phyloP scores from a whole-genome alignment of 306 rosid species.

The Medicago arabica region DNA sequence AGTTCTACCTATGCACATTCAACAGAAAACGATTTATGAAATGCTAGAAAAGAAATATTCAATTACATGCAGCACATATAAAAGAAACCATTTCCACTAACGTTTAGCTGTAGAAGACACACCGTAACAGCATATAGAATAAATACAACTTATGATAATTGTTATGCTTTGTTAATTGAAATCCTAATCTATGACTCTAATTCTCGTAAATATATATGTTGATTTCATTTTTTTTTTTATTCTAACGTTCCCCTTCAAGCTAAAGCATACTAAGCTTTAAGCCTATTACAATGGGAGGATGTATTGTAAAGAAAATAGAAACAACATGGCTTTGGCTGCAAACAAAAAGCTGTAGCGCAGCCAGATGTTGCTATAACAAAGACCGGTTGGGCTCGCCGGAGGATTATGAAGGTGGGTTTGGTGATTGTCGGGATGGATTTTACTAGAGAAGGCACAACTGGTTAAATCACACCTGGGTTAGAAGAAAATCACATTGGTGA shows the following conservation, averaged over 20 bases:
- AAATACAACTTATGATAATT: neutral
- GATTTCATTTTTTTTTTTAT: too few relatives aligned
- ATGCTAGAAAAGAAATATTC: conserved; percentile 29
- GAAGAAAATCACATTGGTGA: neutral
- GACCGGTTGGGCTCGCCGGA: neutral
- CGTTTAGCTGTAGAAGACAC: conserved; percentile 22
- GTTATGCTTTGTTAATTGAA: too few relatives aligned
- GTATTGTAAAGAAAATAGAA: neutral
- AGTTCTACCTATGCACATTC: conserved; percentile 77
- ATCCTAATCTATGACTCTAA: too few relatives aligned
- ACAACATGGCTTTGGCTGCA: neutral
- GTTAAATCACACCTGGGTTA: neutral
- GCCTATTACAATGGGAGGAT: neutral
- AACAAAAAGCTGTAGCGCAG: neutral
- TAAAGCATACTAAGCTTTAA: neutral
- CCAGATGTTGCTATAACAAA: neutral
- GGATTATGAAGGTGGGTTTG: neutral
- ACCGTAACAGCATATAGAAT: neutral
- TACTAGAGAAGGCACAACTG: neutral
- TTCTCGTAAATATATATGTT: too few relatives aligned
- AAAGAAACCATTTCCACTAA: conserved; percentile 22
- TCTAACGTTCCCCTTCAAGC: too few relatives aligned
- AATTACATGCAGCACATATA: conserved; percentile 7
- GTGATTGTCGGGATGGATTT: neutral
- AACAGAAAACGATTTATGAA: conserved; percentile 32